Conservation (phyloP, 768 basidiomycete species). For the Solioccasus polychromus region DNA sequence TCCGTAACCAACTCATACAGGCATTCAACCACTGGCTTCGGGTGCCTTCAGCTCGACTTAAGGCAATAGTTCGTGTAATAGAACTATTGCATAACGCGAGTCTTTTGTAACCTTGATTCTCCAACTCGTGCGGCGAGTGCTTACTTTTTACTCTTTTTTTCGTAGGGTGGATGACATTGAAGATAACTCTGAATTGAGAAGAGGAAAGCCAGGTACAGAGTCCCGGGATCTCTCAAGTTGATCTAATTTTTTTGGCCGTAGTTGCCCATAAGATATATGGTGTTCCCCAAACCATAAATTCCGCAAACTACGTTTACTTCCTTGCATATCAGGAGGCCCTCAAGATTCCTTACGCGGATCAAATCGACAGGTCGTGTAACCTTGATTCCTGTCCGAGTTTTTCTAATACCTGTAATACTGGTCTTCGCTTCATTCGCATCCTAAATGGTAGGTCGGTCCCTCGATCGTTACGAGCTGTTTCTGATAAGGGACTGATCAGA, state of each 20-base stretch:
- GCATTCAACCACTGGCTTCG: constrained; percentile 92
- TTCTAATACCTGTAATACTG: constrained; percentile 13
- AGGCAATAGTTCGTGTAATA: constrained; percentile 73
- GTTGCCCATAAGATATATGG: constrained; percentile 98
- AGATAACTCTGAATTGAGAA: constrained; percentile 80
- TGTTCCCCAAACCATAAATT: constrained; percentile 93
- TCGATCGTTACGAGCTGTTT: not conserved
- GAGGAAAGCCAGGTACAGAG: constrained; percentile 73
- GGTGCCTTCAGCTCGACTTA: constrained; percentile 73
- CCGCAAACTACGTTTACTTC: constrained; percentile 96
- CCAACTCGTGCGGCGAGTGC: not conserved
- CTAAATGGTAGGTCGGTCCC: constrained; percentile 58
- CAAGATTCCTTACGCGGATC: constrained; percentile 18
- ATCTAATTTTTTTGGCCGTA: constrained; percentile 21
- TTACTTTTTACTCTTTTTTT: not conserved
- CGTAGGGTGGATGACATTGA: constrained; percentile 93
- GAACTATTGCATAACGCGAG: constrained; percentile 93
- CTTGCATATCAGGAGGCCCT: constrained; percentile 85
- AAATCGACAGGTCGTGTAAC: constrained; percentile 18
- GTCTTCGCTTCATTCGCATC: constrained; percentile 58
- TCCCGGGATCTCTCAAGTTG: not conserved
- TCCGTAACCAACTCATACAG: constrained; percentile 79
- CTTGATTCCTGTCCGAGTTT: constrained; percentile 35
- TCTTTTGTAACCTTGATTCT: constrained; percentile 60
- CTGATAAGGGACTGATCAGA: constrained; percentile 24